Base-by-base conservation (phyloP, 495 filamentous ascomycete species). In the Parathielavia appendiculata region DNA sequence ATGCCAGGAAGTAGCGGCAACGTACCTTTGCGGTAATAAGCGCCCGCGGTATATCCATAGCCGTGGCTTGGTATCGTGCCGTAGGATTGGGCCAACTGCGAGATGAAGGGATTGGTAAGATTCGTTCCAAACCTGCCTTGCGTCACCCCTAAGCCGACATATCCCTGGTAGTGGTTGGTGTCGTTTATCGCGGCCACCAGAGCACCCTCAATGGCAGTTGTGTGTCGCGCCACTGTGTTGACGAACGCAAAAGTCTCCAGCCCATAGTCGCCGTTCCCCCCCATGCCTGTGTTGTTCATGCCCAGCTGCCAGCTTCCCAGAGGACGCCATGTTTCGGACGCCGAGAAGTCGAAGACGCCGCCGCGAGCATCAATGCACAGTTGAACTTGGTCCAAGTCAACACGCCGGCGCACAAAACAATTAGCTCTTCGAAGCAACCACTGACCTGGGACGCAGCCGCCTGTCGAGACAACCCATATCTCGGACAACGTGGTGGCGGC, bases 41-140 rank as follows among this genome's bases (percentile, higher is more conserved):
- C 84, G 3, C 85, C 85, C 44, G 85, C 83, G 7, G 85, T 87
- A 63, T 83, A 88, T 47, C 83, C 84, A 63, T 85, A 88, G 60
- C 78, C 83, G 44, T 84, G 74, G 51, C 81, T 85, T 26, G 83
- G 80, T 54, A 86, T 83, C 2, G 58, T 59, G 32, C 79, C 79
- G 51, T 74, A 69, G 41, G 75, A 69, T 52, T 81, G 70, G 36
- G 80, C 77, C 43, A 86, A 63, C 30, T 75, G 69, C 4, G 76
- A 61, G 57, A 73, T 69, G 54, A 68, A 66, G 16, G 59, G 71
- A 40, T 66, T 64, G 32, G 66, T 66, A n/a, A 73, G 55, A 41
- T 71, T 71, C 26, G 62, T 44, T 30, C 69, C 66, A 43, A 80
- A 78, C 30, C 60, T 71, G 50, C 75, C 77, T 10, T 69, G 71